Percentiles rank a stretch among this genome's conserved stretches.
Conservation (phyloP, 2,329 filamentous ascomycete species). For the Apiospora malaysiana region DNA sequence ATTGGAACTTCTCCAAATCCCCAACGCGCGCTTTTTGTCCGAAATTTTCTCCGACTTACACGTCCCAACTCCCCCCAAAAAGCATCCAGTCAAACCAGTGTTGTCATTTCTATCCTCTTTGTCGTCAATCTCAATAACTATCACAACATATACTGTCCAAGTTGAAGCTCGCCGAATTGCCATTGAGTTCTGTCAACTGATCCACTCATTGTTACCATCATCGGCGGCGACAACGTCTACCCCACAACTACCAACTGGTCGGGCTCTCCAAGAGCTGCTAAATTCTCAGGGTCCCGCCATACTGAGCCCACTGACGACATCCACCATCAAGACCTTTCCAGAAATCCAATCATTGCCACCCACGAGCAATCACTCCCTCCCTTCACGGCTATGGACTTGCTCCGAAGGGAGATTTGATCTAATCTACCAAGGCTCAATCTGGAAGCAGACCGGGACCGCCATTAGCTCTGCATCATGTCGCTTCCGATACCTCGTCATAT, state of each 20-base stretch:
- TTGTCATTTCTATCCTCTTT: neutral
- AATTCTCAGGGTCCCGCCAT: conserved; percentile 13
- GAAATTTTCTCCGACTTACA: conserved; percentile 18
- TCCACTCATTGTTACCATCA: neutral
- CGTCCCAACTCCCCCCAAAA: neutral
- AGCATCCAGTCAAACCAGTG: neutral
- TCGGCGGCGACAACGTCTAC: neutral
- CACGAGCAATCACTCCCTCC: neutral
- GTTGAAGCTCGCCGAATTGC: neutral
- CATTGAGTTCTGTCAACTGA: neutral
- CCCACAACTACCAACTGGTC: neutral
- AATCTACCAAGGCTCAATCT: neutral
- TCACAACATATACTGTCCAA: neutral
- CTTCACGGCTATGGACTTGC: conserved; percentile 8
- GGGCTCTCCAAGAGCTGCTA: neutral
- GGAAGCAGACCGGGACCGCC: neutral
- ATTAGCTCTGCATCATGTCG: neutral
- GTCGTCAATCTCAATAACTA: neutral
- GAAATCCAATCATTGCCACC: neutral
- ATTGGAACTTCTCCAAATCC: neutral
- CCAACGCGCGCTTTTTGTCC: neutral
- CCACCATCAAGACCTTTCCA: neutral
- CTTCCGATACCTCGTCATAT: conserved; percentile 5
- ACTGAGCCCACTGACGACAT: neutral
- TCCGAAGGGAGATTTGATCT: neutral